Percentiles rank a stretch among this genome's conserved stretches.
phyloP scores from a whole-genome alignment of 495 filamentous ascomycete species.

The Monascus purpureus region DNA sequence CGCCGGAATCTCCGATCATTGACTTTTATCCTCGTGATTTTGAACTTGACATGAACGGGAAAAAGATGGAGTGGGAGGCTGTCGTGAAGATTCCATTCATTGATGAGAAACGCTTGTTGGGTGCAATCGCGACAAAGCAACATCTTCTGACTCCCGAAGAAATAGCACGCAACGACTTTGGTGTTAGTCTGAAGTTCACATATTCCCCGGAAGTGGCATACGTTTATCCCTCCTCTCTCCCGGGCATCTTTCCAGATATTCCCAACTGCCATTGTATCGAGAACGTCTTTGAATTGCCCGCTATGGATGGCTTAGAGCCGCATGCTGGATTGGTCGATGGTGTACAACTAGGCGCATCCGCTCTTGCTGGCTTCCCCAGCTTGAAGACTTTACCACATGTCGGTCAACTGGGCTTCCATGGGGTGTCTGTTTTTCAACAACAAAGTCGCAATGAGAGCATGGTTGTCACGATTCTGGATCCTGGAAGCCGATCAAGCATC shows the following conservation, averaged over 20 bases:
- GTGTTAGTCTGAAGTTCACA: conserved; percentile 82
- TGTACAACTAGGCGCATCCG: conserved; percentile 62
- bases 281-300: conserved; percentile 89
- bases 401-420: conserved; percentile 73
- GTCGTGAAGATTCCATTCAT: conserved; percentile 99
- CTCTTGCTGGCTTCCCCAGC: conserved; percentile 86
- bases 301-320: conserved; percentile 78
- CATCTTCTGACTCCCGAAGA: conserved; percentile 61
- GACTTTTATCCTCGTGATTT: conserved; percentile 98
- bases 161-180: conserved; percentile 74
- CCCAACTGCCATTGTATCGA: conserved; percentile 78
- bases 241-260: conserved; percentile 85
- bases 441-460: conserved; percentile 96
- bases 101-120: conserved; percentile 70
- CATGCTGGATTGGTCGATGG: conserved; percentile 79
- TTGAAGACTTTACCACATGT: conserved; percentile 70
- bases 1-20: conserved; percentile 81
- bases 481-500: conserved; percentile 53
- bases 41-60: conserved; percentile 97
- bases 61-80: conserved; percentile 99
- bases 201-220: conserved; percentile 66
- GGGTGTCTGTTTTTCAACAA: conserved; percentile 92
- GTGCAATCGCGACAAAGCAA: conserved; percentile 75
- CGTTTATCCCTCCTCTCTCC: conserved; percentile 70
- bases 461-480: conserved; percentile 69